These are phyloP conservation scores for Dictyostelium firmibasis DNA, from an alignment of 78 protist genomes.

Conservation along the genomic window DNA sequence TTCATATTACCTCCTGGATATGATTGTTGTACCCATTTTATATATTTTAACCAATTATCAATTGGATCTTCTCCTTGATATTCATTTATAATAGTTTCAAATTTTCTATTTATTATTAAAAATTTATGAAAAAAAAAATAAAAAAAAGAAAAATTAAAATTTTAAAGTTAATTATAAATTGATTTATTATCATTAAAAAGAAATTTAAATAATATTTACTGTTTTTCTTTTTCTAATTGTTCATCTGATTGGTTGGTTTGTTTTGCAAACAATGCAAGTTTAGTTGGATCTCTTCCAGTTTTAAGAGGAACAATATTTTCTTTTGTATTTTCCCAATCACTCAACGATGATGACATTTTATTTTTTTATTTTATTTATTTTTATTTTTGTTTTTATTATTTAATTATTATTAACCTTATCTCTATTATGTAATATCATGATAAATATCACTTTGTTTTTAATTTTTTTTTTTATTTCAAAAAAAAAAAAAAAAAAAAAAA, in stretches of 20 bases:
- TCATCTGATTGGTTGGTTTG: background rate
- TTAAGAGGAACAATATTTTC: conserved; percentile 78
- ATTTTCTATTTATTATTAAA: conserved; percentile 10
- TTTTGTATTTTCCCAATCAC: conserved; percentile 81
- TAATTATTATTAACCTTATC: background rate
- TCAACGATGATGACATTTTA: conserved; percentile 18
- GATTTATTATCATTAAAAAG: too few species aligned
- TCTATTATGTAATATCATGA: background rate
- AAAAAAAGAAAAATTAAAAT: too few species aligned
- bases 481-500: too few species aligned
- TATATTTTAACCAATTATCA: conserved; percentile 63
- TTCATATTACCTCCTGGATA: conserved; percentile 73
- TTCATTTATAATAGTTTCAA: conserved; percentile 53
- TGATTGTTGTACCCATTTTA: conserved; percentile 78
- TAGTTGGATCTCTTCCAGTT: conserved; percentile 81
- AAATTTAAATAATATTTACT: background rate
- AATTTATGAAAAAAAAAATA: background rate
- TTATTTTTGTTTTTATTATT: conserved; percentile 4
- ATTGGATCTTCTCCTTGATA: conserved; percentile 78
- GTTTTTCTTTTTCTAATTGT: conserved; percentile 52
- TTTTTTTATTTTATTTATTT: background rate
- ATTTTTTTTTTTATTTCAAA: too few species aligned
- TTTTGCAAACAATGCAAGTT: conserved; percentile 34
- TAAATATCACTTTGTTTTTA: background rate
- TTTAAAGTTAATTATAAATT: background rate